These are phyloP conservation scores for Coniella lustricola DNA, from an alignment of 2,329 filamentous ascomycete genomes.

Conservation along the genomic window DNA sequence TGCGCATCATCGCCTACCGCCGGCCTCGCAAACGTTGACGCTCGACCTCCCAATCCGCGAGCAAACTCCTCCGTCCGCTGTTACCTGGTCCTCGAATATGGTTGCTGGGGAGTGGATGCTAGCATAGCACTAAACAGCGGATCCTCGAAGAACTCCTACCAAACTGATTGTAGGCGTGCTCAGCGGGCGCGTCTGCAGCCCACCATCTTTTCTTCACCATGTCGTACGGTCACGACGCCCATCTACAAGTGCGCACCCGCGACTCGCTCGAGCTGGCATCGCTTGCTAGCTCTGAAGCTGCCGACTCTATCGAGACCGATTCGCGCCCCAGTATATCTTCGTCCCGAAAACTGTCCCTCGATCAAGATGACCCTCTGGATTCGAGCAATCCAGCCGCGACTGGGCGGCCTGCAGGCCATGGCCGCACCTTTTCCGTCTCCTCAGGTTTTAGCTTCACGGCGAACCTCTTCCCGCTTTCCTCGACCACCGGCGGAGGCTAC, in stretches of 20 bases:
- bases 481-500: constrained; percentile 67
- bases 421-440: constrained; percentile 78
- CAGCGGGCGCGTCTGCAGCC: constrained; percentile 1
- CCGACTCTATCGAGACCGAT: constrained; percentile 52
- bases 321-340: constrained; percentile 85
- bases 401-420: constrained; percentile 33
- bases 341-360: constrained; percentile 84
- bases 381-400: constrained; percentile 46
- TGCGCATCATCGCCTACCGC: neutral
- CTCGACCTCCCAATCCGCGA: neutral
- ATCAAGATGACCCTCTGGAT: constrained; percentile 75
- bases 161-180: constrained; percentile 2
- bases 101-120: neutral
- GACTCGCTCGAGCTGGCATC: constrained; percentile 97
- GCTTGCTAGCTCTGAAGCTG: constrained; percentile 74
- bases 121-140: constrained; percentile 6
- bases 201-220: constrained; percentile 22
- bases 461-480: constrained; percentile 85
- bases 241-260: constrained; percentile 48
- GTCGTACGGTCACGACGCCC: constrained; percentile 35
- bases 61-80: neutral
- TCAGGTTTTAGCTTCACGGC: constrained; percentile 95
- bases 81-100: constrained; percentile 9
- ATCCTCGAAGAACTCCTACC: constrained; percentile 1
- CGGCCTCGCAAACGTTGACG: neutral